Base-by-base conservation (phyloP, 2,329 filamentous ascomycete species). In the Aspergillus viridinutans region DNA sequence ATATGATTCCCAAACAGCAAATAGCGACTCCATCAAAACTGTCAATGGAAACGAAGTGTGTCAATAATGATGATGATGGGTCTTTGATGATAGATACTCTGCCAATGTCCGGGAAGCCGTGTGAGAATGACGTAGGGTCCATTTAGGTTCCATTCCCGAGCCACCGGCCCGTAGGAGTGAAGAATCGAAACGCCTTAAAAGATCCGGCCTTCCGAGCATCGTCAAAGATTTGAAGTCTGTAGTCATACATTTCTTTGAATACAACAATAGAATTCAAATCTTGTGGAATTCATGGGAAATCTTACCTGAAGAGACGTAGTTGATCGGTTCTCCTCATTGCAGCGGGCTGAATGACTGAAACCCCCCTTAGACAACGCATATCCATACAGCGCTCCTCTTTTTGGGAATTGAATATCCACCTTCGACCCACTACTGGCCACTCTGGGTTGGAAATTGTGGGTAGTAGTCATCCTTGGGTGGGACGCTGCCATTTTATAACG, bases 371-470 rank as follows among this genome's bases (percentile, higher is more conserved):
- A 48, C 50, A 51, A 60, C 53, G 56, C 54, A 56, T 55, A 53
- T 52, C 43, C 43, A 47, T 12, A 20, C 26, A 40, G 49, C 26
- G 38, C 26, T 26, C 47, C 52, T 53, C 38, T 43, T 49, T 47
- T 49, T 42, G 58, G 59, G 60, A 62, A 54, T 54, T 61, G 57
- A 59, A 67, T 66, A 70, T 69, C 67, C 65, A 70, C 68, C 52
- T 50, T 55, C 60, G 70, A 72, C 69, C 70, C 70, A 73, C 70
- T 53, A 58, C 56, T 57, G 60, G 56, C 64, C 64, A 66, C 60
- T 64, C 61, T 60, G 61, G 58, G 68, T 65, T 63, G 64, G 61
- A 66, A 67, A 67, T 64, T 68, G 70, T 72, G 71, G 70, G 69
- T 70, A 69, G 63, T 62, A 63, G 60, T 59, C 60, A 62, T 61